Evolutionary conservation across 192 early-diverging fungal genomes (phyloP).

Genomic region (Chytriomyces sp.): DNA sequence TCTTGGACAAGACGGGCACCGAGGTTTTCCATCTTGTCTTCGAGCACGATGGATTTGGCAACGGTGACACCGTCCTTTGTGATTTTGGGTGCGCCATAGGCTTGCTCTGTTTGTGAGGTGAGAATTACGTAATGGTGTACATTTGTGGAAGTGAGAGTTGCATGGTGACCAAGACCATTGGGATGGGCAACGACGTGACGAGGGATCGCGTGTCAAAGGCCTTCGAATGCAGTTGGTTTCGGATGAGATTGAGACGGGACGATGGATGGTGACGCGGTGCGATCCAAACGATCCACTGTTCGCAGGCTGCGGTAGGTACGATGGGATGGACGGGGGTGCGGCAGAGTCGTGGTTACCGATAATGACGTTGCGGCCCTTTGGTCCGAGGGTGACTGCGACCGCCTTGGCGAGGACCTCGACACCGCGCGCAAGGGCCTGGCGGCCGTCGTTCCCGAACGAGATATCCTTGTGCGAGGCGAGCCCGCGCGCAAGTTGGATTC

Average conservation of each 20-base stretch:
- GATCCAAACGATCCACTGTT: too few relatives aligned
- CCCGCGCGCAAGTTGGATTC: background rate
- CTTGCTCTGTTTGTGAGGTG: conserved; percentile 66
- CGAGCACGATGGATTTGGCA: conserved; percentile 93
- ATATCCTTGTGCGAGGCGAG: conserved; percentile 86
- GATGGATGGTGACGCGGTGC: too few relatives aligned
- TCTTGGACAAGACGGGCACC: conserved; percentile 98
- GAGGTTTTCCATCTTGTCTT: conserved; percentile 99
- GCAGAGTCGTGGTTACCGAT: conserved; percentile 60
- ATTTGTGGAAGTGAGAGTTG: too few relatives aligned
- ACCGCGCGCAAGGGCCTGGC: conserved; percentile 88
- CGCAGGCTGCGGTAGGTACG: too few relatives aligned
- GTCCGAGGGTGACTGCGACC: conserved; percentile 98
- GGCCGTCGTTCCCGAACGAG: conserved; percentile 93
- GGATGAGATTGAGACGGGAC: too few relatives aligned
- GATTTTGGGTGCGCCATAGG: conserved; percentile 98
- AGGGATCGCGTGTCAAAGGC: background rate
- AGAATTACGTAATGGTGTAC: background rate
- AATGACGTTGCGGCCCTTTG: conserved; percentile 98
- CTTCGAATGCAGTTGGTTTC: background rate
- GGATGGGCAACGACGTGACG: too few relatives aligned
- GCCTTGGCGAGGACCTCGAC: conserved; percentile 97
- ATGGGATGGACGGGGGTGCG: too few relatives aligned
- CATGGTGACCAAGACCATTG: too few relatives aligned
- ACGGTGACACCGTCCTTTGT: conserved; percentile 99